Base-by-base conservation (phyloP, 2,329 filamentous ascomycete genomes). In the Pezicula rhizophila region DNA sequence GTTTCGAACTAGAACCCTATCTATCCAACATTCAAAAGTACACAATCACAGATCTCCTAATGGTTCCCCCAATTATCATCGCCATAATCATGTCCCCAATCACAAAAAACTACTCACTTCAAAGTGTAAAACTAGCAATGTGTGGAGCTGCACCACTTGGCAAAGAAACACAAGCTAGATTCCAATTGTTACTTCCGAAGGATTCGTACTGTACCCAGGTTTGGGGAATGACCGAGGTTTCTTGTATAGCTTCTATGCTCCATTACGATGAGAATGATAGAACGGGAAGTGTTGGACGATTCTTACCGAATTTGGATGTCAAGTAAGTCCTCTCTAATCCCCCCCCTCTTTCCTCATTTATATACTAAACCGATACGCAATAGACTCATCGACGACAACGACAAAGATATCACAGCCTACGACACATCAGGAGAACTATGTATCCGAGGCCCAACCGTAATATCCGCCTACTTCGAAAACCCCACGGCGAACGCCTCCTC, bases 21-120 rank as follows among this genome's bases (percentile, higher is more conserved):
- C 73, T 95, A 31, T 71, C 78, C 45, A 75, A 84, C 59, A 76
- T 89, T 15, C 73, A 88, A 62, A 77, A 72, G 45, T 88, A 79
- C 66, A 76, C 78, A 35, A 82, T 95, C 58, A 88, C 83, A 8
- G 73, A 76, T 50, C 65, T 90, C 25, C 70, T 73, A 5, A 69
- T 85, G 2, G 89, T 92, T 2, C 89, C 89, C 5, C 88, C 89
- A 0, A 84, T 95, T 47, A 71, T 89, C 0, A 78, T 92, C 7
- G 73, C 79, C 15, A 72, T 95, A 56, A 55, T 60, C 17, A 59
- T 60, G 57, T 57, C 55, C 1, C 56, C 49, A 2, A 17, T 58
- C 5, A 52, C 51, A 2, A 52, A 48, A 25, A 56, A 57, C 10
- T 60, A 60, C 39, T 54, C 52, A 1, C 80, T 84, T 15, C 93